A percentile compares a stretch with the other conserved stretches of the same genome.
Conservation (phyloP, 1,284 basidiomycete species). For the Schizophyllum commune region DNA sequence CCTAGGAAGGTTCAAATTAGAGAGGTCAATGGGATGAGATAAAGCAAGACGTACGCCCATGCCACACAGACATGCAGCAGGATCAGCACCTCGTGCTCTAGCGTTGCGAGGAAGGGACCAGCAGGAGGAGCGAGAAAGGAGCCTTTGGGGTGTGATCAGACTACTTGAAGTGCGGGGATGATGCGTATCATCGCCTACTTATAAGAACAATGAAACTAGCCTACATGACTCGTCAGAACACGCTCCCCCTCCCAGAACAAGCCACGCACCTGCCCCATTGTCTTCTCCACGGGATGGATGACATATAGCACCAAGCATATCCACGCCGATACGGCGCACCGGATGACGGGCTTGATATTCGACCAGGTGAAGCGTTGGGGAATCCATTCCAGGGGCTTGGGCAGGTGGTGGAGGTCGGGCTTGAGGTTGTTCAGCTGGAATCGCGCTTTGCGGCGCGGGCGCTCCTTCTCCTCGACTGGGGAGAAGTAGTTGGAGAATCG, state of each 20-base stretch:
- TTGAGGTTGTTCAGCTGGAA: neutral
- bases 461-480: neutral
- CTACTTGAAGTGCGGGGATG: neutral
- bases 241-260: neutral
- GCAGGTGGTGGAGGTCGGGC: neutral
- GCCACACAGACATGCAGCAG: constrained; percentile 39
- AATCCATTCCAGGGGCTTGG: constrained; percentile 41
- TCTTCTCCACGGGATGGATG: constrained; percentile 39
- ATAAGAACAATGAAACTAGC: constrained; percentile 64
- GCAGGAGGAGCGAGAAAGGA: constrained; percentile 61
- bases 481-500: neutral
- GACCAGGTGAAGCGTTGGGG: constrained; percentile 46
- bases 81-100: constrained; percentile 65
- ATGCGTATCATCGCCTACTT: constrained; percentile 27
- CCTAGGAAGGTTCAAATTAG: constrained; percentile 23
- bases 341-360: constrained; percentile 58
- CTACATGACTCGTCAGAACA: constrained; percentile 22
- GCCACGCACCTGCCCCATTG: constrained; percentile 53
- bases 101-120: constrained; percentile 58
- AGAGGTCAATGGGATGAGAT: neutral
- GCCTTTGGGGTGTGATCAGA: constrained; percentile 26
- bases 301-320: constrained; percentile 54
- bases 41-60: constrained; percentile 52
- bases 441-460: no score
- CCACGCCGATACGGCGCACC: constrained; percentile 61